phyloP scores from a whole-genome alignment of 2,329 filamentous ascomycete genomes.

The Aspergillus sp. region DNA sequence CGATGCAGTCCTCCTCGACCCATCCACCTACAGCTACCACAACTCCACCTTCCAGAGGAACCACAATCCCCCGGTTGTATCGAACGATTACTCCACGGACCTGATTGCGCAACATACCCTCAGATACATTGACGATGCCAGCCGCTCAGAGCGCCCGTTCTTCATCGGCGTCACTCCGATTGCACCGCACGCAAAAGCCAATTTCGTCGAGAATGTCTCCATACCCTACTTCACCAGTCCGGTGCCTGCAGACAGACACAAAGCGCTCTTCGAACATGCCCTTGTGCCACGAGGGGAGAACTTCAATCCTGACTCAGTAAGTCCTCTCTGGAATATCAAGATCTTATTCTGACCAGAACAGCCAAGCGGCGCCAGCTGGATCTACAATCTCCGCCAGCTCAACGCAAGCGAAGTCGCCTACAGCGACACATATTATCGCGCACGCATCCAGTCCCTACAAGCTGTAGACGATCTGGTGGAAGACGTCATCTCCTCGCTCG shows the following conservation, averaged over 20 bases:
- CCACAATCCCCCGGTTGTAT: slow-evolving; percentile 50
- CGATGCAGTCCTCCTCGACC: slow-evolving; percentile 33
- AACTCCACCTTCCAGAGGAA: slow-evolving; percentile 63
- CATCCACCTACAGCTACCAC: slow-evolving; percentile 61
- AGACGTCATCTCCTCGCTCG: slow-evolving; percentile 36
- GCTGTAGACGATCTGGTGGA: slow-evolving; percentile 53
- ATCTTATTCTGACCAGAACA: slow-evolving; percentile 9
- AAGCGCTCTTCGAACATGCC: slow-evolving; percentile 57
- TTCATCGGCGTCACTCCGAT: slow-evolving; percentile 64
- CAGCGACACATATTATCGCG: slow-evolving; percentile 50
- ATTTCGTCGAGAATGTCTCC: slow-evolving; percentile 24
- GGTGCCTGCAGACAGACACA: slow-evolving; percentile 58
- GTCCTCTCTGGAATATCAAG: too few relatives aligned
- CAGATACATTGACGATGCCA: slow-evolving; percentile 58
- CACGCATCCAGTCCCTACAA: slow-evolving; percentile 47
- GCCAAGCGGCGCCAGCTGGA: slow-evolving; percentile 44
- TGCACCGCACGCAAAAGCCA: slow-evolving; percentile 59
- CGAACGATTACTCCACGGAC: slow-evolving; percentile 56
- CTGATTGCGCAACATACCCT: slow-evolving; percentile 56
- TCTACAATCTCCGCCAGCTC: slow-evolving; percentile 39
- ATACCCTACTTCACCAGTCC: slow-evolving; percentile 44
- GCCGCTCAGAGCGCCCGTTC: slow-evolving; percentile 54
- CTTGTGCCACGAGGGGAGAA: slow-evolving; percentile 60
- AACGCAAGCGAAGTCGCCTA: slow-evolving; percentile 45
- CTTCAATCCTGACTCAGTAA: slow-evolving; percentile 61